Conservation (phyloP, 768 basidiomycete genomes). For the Fomitopsis pulvina region DNA sequence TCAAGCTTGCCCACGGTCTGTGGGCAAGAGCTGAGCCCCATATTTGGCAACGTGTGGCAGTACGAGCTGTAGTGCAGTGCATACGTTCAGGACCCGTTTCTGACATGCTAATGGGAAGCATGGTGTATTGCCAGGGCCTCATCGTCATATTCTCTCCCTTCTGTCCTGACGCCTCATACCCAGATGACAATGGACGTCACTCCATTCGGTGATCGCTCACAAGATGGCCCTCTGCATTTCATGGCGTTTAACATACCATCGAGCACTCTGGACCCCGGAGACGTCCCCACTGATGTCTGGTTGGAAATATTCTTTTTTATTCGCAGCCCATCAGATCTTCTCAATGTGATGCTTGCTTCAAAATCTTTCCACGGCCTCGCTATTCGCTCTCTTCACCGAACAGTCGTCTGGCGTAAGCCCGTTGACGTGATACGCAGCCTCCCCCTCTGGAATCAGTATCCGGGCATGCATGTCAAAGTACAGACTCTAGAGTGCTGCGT, state of each 20-base stretch:
- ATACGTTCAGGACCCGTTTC: no score
- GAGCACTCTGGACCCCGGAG: constrained; percentile 5
- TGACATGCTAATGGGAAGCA: no score
- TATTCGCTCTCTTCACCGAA: constrained; percentile 25
- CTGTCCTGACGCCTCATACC: background rate
- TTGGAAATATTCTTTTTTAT: constrained; percentile 31
- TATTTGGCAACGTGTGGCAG: no score
- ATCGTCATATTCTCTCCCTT: no score
- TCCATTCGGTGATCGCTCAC: background rate
- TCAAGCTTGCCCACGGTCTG: no score
- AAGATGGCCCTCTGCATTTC: background rate
- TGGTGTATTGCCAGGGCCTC: no score
- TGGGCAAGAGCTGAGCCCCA: no score
- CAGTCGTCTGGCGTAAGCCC: constrained; percentile 28
- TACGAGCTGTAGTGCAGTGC: no score
- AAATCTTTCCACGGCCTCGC: constrained; percentile 26
- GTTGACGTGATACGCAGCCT: constrained; percentile 21
- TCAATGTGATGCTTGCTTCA: constrained; percentile 25
- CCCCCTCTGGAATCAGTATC: constrained; percentile 12
- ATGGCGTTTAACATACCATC: background rate
- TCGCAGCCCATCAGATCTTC: constrained; percentile 24
- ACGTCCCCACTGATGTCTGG: constrained; percentile 33
- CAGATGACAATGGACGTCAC: background rate
- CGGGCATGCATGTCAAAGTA: constrained; percentile 10
- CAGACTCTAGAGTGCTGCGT: constrained; percentile 18